Conservation (phyloP, 2,329 filamentous ascomycete species). For the Ophiocordyceps camponoti-saundersi region DNA sequence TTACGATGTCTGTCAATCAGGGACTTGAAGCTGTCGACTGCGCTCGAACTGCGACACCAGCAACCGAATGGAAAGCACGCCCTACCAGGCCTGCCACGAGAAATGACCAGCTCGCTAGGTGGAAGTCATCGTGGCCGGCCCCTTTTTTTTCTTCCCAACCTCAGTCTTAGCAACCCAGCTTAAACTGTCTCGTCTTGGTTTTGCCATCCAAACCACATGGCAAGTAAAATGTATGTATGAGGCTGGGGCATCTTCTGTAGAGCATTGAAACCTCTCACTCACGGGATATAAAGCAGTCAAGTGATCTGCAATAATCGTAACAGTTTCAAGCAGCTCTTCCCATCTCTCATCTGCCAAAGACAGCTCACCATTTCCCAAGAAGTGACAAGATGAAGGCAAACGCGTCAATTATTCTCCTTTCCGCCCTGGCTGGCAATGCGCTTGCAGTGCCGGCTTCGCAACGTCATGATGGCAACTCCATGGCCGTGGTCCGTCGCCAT, state of each 20-base stretch:
- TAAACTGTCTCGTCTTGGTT: not conserved
- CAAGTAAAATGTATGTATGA: not conserved
- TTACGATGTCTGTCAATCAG: no score
- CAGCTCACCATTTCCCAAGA: not conserved
- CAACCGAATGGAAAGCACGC: no score
- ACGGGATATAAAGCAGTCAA: not conserved
- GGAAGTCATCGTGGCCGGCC: no score
- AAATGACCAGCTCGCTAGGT: no score
- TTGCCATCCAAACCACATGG: not conserved
- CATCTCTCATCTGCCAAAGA: not conserved
- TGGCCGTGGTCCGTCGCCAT: not conserved
- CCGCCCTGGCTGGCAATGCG: not conserved
- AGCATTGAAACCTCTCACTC: not conserved
- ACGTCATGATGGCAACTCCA: not conserved
- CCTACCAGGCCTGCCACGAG: no score
- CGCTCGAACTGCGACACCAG: no score
- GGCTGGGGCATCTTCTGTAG: not conserved
- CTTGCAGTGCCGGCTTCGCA: not conserved
- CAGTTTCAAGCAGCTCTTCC: not conserved
- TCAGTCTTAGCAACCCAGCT: not conserved
- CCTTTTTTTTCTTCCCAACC: not conserved
- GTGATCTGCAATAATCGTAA: not conserved
- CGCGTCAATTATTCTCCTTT: not conserved
- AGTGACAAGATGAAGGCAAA: not conserved
- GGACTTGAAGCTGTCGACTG: no score